Evolutionary conservation across 768 basidiomycete genomes (phyloP), one percentile per base, ranked within the genome.

Genomic region (Tephrocybe sp.): DNA sequence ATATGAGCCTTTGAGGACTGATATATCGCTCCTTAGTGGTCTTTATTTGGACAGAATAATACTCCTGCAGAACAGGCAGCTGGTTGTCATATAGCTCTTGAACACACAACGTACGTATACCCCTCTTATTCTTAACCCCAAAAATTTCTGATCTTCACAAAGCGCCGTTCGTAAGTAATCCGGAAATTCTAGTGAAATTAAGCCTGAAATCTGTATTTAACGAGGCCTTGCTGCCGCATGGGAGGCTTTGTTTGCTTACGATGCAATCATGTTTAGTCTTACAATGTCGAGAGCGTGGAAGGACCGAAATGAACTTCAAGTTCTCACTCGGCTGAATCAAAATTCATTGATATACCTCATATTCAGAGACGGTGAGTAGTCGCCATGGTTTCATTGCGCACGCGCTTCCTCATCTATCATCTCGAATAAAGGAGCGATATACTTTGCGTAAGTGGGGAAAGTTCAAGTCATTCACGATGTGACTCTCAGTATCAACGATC

Each of bases 371-470:
- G 79, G 81, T 79, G 49, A 49, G 73, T 66, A 19, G 19, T 30
- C 16, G n/a, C n/a, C n/a, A n/a, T n/a, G n/a, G 16, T 21, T 18
- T 38, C 30, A 23, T 25, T n/a, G 15, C 13, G 4, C 13, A n/a
- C 13, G 4, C 15, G 15, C 13, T 7, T 7, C 15, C 15, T 34
- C 15, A n/a, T 7, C 12, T 4, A 34, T n/a, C 8, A 34, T 34
- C 15, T n/a, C 15, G 27, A 29, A 29, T 15, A 10, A 34, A 80
- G 80, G 80, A 45, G 74, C 77, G 2, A 59, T 82, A 19, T 83
- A 81, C 57, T 82, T 78, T 54, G 76, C 70, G 80, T 82, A 53
- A 64, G 78, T 54, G n/a, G n/a, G n/a, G n/a, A n/a, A n/a, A n/a
- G n/a, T n/a, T n/a, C n/a, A n/a, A n/a, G n/a, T n/a, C n/a, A n/a